phyloP scores from a whole-genome alignment of 1,284 basidiomycete species.

The Somion occarium region DNA sequence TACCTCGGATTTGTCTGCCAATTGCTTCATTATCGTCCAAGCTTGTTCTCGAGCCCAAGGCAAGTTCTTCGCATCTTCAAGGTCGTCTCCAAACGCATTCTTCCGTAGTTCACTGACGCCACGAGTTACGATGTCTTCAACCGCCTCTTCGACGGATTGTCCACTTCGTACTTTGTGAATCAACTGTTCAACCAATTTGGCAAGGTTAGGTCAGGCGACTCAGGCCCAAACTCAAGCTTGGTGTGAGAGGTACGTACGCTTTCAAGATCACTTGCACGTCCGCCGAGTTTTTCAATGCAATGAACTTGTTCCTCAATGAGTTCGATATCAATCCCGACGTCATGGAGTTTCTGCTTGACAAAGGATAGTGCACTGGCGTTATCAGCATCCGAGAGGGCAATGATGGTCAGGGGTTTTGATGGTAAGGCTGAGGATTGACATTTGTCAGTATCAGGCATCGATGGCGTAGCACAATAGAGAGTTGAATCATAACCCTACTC shows the following conservation, averaged over 20 bases:
- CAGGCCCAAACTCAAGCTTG: too few species aligned
- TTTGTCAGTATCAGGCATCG: background rate
- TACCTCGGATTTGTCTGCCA: conserved; percentile 73
- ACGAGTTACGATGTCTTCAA: conserved; percentile 83
- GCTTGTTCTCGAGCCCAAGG: conserved; percentile 87
- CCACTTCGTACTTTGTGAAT: conserved; percentile 84
- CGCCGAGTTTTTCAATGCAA: conserved; percentile 74
- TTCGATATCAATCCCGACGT: conserved; percentile 48
- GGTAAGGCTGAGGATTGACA: conserved; percentile 59
- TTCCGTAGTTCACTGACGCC: conserved; percentile 85
- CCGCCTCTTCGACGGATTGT: conserved; percentile 70
- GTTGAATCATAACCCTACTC: conserved; percentile 6
- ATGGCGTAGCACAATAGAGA: too few species aligned
- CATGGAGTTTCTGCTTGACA: conserved; percentile 75
- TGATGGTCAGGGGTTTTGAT: conserved; percentile 76
- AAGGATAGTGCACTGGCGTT: conserved; percentile 74
- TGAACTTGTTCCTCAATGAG: conserved; percentile 49
- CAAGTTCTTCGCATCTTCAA: conserved; percentile 78
- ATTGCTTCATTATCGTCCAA: conserved; percentile 77
- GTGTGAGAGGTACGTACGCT: conserved; percentile 53
- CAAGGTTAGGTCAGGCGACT: too few species aligned
- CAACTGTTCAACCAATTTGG: conserved; percentile 54
- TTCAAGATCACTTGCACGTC: conserved; percentile 83
- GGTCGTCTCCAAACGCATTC: conserved; percentile 90
- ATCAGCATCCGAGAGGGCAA: conserved; percentile 85